Evolutionary conservation across 2,329 filamentous ascomycete species (phyloP), one percentile per base, ranked within the genome.

Genomic region (Fusarium metavorans): DNA sequence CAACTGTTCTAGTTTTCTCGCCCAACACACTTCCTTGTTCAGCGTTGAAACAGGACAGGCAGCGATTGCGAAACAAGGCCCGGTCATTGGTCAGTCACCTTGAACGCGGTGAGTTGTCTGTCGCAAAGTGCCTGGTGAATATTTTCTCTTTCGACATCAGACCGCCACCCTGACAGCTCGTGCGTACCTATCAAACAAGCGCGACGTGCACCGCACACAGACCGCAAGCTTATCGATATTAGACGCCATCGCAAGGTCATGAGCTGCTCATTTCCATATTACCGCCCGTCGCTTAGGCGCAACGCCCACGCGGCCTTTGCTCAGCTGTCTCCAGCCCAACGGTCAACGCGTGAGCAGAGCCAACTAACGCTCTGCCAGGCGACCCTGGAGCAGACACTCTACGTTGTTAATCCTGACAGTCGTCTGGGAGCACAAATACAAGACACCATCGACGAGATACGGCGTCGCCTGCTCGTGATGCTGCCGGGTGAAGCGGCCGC

Each of bases 301-400:
- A 25, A 39, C 25, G 35, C 62, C 18, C 37, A 35, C 18, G 62
- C 62, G n/a, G 62, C 62, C n/a, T 58, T 64, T 30, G 35, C 62
- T 39, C 50, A 58, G 32, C 50, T 64, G 14, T 35, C 62, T 16
- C 62, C 27, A 16, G 23, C 50, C 20, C 57, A 67, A 37, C 57
- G 58, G 45, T 34, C 41, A 34, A 39, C 35, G 14, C 45, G 64
- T 37, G 37, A 52, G n/a, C 18, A 41, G 20, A 67, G 50, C 35
- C 64, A 67, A 23, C 34, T 67, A 23, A 34, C 37, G 9, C 37
- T 67, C 16, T 67, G 64, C 58, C 57, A 50, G 16, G 45, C 58
- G 23, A 67, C 41, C 20, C 57, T 67, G 30, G 64, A 67, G 34
- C 43, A 54, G 64, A 62, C 64, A 27, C 64, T 67, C 13, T 63